phyloP scores from a whole-genome alignment of 2,329 filamentous ascomycete genomes.

The Alternaria postmessia region DNA sequence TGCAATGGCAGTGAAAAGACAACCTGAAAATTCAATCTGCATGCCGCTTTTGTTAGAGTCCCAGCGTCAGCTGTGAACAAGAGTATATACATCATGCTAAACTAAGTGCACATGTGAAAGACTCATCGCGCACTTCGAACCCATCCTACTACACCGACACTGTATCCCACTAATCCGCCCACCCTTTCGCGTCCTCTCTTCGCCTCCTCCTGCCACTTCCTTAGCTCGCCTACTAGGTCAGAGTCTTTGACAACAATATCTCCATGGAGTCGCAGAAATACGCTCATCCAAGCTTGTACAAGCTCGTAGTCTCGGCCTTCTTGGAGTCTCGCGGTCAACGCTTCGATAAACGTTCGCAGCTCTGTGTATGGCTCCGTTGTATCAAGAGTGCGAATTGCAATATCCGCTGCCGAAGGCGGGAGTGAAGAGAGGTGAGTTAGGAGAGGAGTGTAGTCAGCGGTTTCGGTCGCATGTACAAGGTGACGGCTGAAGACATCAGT shows the following conservation, averaged over 20 bases:
- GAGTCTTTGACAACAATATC: slow-evolving; percentile 63
- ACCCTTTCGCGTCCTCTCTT: slow-evolving; percentile 75
- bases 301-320: slow-evolving; percentile 87
- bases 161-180: slow-evolving; percentile 82
- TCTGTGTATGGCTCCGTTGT: slow-evolving; percentile 67
- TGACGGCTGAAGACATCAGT: slow-evolving; percentile 58
- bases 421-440: slow-evolving; percentile 82
- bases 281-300: slow-evolving; percentile 96
- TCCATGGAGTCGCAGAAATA: slow-evolving; percentile 83
- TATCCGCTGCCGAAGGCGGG: slow-evolving; percentile 83
- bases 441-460: slow-evolving; percentile 71
- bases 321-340: slow-evolving; percentile 74
- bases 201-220: slow-evolving; percentile 76
- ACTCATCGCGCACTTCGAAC: slow-evolving; percentile 63
- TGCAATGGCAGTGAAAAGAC: neutral
- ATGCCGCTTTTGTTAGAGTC: neutral
- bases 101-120: neutral
- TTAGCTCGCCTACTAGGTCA: slow-evolving; percentile 66
- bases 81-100: neutral
- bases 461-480: slow-evolving; percentile 57
- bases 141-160: slow-evolving; percentile 84
- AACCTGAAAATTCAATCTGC: neutral
- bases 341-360: slow-evolving; percentile 79
- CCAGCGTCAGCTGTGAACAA: neutral
- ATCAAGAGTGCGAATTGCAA: slow-evolving; percentile 85